Conservation (phyloP, 805 yeast genomes). For the Suhomyces sp. region DNA sequence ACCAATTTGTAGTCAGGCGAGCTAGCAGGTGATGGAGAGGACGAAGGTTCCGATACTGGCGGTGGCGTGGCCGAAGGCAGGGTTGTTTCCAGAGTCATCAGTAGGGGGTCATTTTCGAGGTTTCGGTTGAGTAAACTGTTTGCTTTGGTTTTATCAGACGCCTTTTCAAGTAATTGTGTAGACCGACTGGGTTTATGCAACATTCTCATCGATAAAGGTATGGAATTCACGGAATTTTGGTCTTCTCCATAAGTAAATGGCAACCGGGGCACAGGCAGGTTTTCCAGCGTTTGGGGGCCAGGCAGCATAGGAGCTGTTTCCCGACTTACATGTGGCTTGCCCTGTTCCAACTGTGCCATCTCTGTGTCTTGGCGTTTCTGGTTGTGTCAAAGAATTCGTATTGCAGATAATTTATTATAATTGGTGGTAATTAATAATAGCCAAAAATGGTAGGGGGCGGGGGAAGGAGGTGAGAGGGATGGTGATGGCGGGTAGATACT, state of each 20-base stretch:
- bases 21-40: not conserved
- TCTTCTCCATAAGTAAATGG: constrained; percentile 8
- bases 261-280: not conserved
- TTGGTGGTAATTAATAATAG: not conserved
- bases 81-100: not conserved
- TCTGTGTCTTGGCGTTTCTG: not conserved
- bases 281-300: not conserved
- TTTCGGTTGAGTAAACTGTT: constrained; percentile 26
- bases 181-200: constrained; percentile 41
- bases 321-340: not conserved
- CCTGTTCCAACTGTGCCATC: not conserved
- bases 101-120: constrained; percentile 2
- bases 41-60: not conserved
- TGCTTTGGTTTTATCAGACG: constrained; percentile 27
- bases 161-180: constrained; percentile 26
- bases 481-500: not conserved
- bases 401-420: no score
- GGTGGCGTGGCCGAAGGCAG: not conserved
- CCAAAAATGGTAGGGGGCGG: not conserved
- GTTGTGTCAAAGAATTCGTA: not conserved
- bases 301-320: not conserved
- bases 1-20: constrained; percentile 39
- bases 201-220: constrained; percentile 32
- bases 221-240: constrained; percentile 6
- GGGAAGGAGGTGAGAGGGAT: not conserved